Evolutionary conservation across 2,329 filamentous ascomycete genomes (phyloP), one percentile per base, ranked within the genome.

Genomic region (Zopfia rhizophila): DNA sequence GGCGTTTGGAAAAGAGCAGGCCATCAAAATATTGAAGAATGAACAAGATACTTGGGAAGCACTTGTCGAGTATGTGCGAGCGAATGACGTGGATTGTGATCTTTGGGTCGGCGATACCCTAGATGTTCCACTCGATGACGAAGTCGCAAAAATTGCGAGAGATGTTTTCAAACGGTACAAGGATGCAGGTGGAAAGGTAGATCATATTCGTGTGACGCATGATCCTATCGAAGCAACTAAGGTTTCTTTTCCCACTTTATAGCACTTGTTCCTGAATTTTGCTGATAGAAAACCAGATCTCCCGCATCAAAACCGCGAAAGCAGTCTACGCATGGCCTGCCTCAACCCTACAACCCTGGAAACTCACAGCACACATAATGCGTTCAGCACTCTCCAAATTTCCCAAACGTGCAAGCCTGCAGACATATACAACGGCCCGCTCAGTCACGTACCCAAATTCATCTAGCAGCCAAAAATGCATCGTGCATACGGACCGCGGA

Each of bases 261-360:
- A n/a, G n/a, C n/a, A n/a, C n/a, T n/a, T n/a, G n/a, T n/a, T n/a
- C n/a, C n/a, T n/a, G n/a, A n/a, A n/a, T n/a, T n/a, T n/a, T n/a
- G n/a, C n/a, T n/a, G n/a, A n/a, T n/a, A n/a, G n/a, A n/a, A n/a
- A n/a, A n/a, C n/a, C n/a, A n/a, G 22, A 49, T 44, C 16, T 48
- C 57, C 1, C 38, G 51, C 7, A 57, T 62, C 43, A 62, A 55
- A 29, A 45, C 30, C 23, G 61, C 60, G 12, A 62, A 51, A 29
- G 60, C 60, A 2, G 62, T 58, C 33, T 62, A 62, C 38, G 45
- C 55, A 8, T 62, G 60, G 60, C 42, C 47, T 13, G 55, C 60
- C n/a, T 63, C 58, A 3, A 65, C 60, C 4, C 27, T 65, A 8
- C 60, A 65, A 33, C 60, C 57, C 1, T 65, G 60, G 58, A 65